phyloP scores from a whole-genome alignment of 192 early-diverging fungal species.

The Podochytrium sp. region DNA sequence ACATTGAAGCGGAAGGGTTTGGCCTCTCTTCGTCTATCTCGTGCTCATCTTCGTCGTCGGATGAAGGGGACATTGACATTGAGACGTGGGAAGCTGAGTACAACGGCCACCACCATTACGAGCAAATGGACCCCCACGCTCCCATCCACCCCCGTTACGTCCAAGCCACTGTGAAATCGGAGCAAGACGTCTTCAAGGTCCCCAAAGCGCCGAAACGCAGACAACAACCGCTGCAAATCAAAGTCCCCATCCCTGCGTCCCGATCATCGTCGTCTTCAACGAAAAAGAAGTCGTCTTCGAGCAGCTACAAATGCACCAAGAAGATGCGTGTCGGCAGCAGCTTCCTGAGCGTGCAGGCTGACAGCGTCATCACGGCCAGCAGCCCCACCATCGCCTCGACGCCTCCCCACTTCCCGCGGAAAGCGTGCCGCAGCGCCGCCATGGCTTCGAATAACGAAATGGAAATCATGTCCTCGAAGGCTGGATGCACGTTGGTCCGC shows the following conservation, averaged over 20 bases:
- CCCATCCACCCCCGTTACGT: neutral
- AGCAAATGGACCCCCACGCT: neutral
- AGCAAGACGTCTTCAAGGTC: neutral
- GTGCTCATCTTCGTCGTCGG: neutral
- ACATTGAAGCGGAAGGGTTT: neutral
- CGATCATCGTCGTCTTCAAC: neutral
- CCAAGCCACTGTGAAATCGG: neutral
- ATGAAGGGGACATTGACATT: constrained; percentile 11
- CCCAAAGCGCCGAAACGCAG: neutral
- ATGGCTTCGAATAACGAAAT: no score
- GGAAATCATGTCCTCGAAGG: no score
- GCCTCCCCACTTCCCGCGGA: no score
- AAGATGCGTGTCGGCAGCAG: constrained; percentile 24
- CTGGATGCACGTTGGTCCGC: no score
- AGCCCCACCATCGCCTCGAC: constrained; percentile 10
- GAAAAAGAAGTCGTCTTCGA: neutral
- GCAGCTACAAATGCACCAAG: constrained; percentile 2
- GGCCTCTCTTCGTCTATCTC: no score
- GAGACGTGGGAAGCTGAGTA: neutral
- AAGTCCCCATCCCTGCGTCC: neutral
- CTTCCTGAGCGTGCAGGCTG: neutral
- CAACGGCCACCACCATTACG: neutral
- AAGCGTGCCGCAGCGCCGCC: constrained; percentile 1
- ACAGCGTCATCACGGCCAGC: constrained; percentile 5
- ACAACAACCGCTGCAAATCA: constrained; percentile 1